Base-by-base conservation (phyloP, 75 land plant genomes). In the Pinus taeda region DNA sequence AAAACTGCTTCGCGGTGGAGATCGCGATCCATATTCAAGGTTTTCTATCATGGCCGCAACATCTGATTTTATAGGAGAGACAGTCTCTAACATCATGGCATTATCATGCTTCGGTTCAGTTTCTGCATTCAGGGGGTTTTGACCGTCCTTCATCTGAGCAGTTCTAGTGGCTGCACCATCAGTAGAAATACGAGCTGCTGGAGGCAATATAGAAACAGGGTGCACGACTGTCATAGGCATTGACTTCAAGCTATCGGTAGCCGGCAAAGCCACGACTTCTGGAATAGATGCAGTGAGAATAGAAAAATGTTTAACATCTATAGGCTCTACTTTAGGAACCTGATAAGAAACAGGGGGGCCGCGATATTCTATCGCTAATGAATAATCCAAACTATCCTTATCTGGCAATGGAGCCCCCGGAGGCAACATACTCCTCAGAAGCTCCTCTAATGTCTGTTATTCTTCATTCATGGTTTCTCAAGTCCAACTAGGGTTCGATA, bases 351-450 rank as follows among this genome's bases (percentile, higher is more conserved):
- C 71, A 20, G 96, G 92, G 0, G 98, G 98, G 8, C 99, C 99
- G 20, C 77, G 24, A 73, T 95, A 97, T 75, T 88, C 95, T n/a
- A 82, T 17, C 1, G 99, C 98, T 60, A 93, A 89, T 37, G 99
- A 88, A 77, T 88, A 92, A 20, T 90, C 93, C 5, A 64, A 74
- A 7, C 57, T 74, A 15, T 83, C 87, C 26, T 49, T 85, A 61
- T 59, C 45, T 45, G 81, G 78, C 12, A 82, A 60, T 3, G 75
- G 65, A 42, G 74, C 71, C 22, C 81, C 83, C 5, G 81, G 83
- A 11, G 95, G 95, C 13, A 88, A 87, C 90, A 93, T 93, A 61
- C 76, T 89, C 70, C 75, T 81, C 75, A 83, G 76, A 69, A 78
- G 74, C 74, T 77, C 71, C 33, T 83, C 85, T 83, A 84, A 85